A percentile compares a stretch with the other conserved stretches of the same genome.
Conservation (phyloP, 148 eudicot genomes). For the Persicaria tinctoria region DNA sequence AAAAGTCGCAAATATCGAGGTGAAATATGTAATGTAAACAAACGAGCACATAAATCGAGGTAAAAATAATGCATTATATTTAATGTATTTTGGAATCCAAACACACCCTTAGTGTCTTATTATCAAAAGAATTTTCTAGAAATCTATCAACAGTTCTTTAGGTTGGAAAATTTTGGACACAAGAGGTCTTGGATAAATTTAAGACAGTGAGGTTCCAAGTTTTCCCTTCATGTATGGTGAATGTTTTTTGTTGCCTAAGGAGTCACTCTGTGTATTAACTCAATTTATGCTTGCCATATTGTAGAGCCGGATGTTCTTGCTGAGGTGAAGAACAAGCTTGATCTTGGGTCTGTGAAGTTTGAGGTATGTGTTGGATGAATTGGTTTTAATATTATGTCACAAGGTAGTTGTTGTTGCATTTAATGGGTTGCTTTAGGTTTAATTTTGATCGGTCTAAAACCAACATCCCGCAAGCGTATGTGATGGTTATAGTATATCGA, state of each 20-base stretch:
- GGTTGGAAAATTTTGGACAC: neutral
- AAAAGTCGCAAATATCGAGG: no score
- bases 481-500: no score
- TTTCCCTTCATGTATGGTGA: neutral
- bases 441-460: no score
- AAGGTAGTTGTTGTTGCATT: no score
- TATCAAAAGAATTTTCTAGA: neutral
- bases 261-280: constrained; percentile 12
- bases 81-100: no score
- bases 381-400: no score
- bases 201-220: neutral
- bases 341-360: constrained; percentile 78
- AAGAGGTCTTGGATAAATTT: neutral
- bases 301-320: constrained; percentile 93
- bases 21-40: no score
- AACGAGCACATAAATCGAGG: no score
- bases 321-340: constrained; percentile 94
- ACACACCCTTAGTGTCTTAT: neutral
- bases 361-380: constrained; percentile 40
- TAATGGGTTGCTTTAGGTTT: no score
- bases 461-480: no score
- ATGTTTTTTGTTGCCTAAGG: neutral
- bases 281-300: constrained; percentile 9
- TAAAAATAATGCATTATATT: no score
- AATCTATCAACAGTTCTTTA: neutral